phyloP scores from a whole-genome alignment of 179 eudicot species.

The Beta macrorhiza region DNA sequence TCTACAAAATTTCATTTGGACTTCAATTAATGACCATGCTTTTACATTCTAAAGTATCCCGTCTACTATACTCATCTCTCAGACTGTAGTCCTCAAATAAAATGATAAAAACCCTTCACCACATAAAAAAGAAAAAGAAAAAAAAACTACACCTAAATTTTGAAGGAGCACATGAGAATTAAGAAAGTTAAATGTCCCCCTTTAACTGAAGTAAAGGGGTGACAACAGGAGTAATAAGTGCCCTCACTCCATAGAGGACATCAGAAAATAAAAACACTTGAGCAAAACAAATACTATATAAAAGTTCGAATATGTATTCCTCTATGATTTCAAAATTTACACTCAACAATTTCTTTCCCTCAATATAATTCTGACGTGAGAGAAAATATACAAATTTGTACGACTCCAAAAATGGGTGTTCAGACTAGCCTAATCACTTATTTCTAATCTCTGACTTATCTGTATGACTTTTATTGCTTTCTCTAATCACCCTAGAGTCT shows the following conservation, averaged over 20 bases:
- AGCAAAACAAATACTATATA: background rate
- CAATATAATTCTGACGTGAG: background rate
- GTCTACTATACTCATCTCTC: background rate
- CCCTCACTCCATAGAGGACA: background rate
- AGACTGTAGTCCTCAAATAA: background rate
- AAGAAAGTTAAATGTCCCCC: background rate
- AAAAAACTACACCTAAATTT: too few relatives aligned
- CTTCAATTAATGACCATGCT: background rate
- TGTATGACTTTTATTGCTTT: slow-evolving; percentile 16
- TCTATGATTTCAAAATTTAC: slow-evolving; percentile 23
- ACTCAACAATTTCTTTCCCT: slow-evolving; percentile 8
- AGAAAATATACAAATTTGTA: slow-evolving; percentile 18
- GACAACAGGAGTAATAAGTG: background rate
- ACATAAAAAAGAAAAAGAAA: too few relatives aligned
- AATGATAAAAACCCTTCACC: too few relatives aligned
- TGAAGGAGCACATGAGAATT: too few relatives aligned
- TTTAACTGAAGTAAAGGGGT: background rate
- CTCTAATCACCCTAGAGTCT: background rate
- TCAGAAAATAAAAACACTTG: background rate
- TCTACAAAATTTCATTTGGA: background rate
- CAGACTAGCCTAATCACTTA: slow-evolving; percentile 10
- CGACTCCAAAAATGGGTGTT: slow-evolving; percentile 19
- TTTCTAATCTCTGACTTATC: slow-evolving; percentile 1
- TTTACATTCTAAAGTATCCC: background rate
- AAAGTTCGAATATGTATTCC: background rate